Base-by-base conservation (phyloP, 768 basidiomycete species). In the Suillus cothurnatus region DNA sequence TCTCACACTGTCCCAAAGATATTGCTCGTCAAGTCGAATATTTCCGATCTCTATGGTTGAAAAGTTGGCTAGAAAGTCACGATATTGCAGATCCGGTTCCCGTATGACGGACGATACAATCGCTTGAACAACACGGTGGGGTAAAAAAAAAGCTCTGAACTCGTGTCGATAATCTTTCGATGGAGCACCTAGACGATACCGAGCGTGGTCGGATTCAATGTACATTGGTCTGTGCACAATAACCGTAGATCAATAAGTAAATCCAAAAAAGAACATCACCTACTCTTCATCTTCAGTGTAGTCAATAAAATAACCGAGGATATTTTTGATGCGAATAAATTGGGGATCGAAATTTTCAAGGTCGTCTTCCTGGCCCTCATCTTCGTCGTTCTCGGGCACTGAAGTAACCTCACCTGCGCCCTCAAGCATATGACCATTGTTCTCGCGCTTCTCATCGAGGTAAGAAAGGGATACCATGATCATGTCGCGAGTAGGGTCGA, bases 151-250 rank as follows among this genome's bases (percentile, higher is more conserved):
- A 4, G 81, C 70, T 28, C 74, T 70, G 60, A 83, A 87, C 28
- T 64, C 62, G 12, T 49, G 68, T 11, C 69, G 67, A 63, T 92
- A 93, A 26, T 64, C 68, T 23, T 71, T 69, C 2, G 84, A 80
- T 0, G 91, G 86, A 8, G 61, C 69, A 21, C 77, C 74, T 32
- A 93, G 75, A 39, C 85, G 82, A 71, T 92, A 92, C 81, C 85
- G 87, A 0, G 89, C 88, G 61, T 80, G 82, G 21, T 79, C 67
- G 0, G 91, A 92, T 68, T 91, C 86, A 28, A 94, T 79, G 64
- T 81, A 91, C 12, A 92, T 74, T 1, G 88, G 85, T 21, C 91
- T 92, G 67, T 26, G 56, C 61, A 53, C 43, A 38, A 26, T 61
- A 45, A 62, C 63, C 9, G 19, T 32, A 61, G 36, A 58, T 17